Conservation (phyloP, 805 yeast genomes). For the Blastobotrys americana region DNA sequence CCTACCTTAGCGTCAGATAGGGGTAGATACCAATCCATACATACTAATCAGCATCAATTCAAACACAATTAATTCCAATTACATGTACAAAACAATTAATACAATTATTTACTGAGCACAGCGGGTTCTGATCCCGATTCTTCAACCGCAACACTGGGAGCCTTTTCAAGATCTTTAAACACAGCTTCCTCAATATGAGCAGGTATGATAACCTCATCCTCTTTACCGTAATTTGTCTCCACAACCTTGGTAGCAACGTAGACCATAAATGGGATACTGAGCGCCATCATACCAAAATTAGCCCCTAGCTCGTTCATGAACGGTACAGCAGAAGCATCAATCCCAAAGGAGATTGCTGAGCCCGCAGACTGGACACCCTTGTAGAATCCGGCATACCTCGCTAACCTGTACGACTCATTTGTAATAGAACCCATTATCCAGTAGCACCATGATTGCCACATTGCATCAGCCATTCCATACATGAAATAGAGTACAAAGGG, state of each 20-base stretch:
- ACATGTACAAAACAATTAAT: no score
- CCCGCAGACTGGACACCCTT: constrained; percentile 45
- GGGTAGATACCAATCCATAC: no score
- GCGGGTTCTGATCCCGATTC: no score
- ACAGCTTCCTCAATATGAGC: constrained; percentile 4
- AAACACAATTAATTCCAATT: no score
- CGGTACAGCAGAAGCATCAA: constrained; percentile 14
- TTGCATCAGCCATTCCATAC: constrained; percentile 41
- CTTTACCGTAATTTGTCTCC: constrained; percentile 17
- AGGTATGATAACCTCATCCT: constrained; percentile 14
- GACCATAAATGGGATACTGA: constrained; percentile 13
- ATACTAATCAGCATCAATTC: no score
- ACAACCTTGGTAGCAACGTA: constrained; percentile 11
- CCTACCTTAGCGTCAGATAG: no score
- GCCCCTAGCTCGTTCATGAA: constrained; percentile 17
- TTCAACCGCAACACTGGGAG: no score
- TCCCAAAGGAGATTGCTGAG: constrained; percentile 42
- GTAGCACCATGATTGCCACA: constrained; percentile 40
- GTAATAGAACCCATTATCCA: constrained; percentile 42
- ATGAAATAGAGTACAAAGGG: constrained; percentile 45
- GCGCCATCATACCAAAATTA: constrained; percentile 13
- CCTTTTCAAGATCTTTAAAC: constrained; percentile 1
- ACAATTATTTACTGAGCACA: no score
- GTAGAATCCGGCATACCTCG: constrained; percentile 43
- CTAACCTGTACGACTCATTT: constrained; percentile 40